Conservation (phyloP, 2,329 filamentous ascomycete genomes). For the Pseudogymnoascus sp. region DNA sequence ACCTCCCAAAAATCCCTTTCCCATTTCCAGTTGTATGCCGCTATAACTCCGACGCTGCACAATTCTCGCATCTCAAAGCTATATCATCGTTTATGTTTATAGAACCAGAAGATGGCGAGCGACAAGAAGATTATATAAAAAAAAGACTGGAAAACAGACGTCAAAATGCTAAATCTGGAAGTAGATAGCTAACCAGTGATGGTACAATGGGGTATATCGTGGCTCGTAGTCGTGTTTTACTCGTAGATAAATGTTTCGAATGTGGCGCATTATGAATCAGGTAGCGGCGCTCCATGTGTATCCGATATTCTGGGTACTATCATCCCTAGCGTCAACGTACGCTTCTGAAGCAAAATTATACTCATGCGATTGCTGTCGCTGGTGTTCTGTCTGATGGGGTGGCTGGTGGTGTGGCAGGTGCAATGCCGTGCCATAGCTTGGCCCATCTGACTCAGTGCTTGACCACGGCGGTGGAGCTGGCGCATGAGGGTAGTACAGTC, state of each 20-base stretch:
- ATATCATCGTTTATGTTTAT: not conserved
- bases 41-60: not conserved
- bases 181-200: not conserved
- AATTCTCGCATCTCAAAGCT: slow-evolving; percentile 5
- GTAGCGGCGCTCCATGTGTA: not conserved
- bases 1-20: not conserved
- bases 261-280: not conserved
- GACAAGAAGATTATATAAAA: not conserved
- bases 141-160: not conserved
- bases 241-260: not conserved
- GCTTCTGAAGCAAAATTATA: not conserved
- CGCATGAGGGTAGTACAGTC: slow-evolving; percentile 3
- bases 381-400: not conserved
- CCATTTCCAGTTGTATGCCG: not conserved
- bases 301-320: not conserved
- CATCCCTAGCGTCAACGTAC: not conserved
- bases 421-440: not conserved
- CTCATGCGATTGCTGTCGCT: not conserved
- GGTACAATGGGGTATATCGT: slow-evolving; percentile 5
- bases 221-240: not conserved
- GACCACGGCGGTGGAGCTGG: not conserved
- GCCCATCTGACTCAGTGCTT: not conserved
- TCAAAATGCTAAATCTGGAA: not conserved
- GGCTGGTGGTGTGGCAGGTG: not conserved
- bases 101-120: not conserved